Percentiles rank a stretch among this genome's conserved stretches.
Conservation (phyloP, 805 yeast species). For the Wickerhamiella alocasiicola region DNA sequence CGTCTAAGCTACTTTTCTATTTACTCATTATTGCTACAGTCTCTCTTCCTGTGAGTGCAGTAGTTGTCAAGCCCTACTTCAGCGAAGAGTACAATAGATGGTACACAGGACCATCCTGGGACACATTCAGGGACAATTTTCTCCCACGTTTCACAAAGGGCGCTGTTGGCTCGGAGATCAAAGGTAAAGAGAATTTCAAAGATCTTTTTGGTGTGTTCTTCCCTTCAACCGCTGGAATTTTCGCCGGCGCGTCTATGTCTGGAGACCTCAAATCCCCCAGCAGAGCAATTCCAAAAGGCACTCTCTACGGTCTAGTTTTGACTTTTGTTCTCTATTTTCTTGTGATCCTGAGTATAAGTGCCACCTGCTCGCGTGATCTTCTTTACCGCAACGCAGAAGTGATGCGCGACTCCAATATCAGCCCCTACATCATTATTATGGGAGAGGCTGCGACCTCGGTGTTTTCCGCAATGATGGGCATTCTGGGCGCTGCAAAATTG, state of each 20-base stretch:
- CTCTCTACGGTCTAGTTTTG: conserved; percentile 65
- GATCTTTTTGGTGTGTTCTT: conserved; percentile 89
- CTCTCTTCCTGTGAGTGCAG: conserved; percentile 67
- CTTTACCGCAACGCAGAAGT: conserved; percentile 71
- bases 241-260: conserved; percentile 98
- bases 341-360: conserved; percentile 75
- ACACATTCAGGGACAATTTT: conserved; percentile 51
- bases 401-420: conserved; percentile 65
- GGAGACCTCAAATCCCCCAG: conserved; percentile 85
- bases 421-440: conserved; percentile 52
- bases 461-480: conserved; percentile 88
- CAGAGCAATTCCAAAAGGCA: conserved; percentile 84
- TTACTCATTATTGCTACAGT: conserved; percentile 57
- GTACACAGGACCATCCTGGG: conserved; percentile 68
- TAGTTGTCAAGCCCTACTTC: conserved; percentile 50
- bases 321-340: conserved; percentile 65
- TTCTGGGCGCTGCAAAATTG: conserved; percentile 88
- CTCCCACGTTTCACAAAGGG: conserved; percentile 73
- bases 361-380: conserved; percentile 66
- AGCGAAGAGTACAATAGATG: conserved; percentile 21
- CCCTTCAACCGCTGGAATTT: conserved; percentile 97
- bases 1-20: conserved; percentile 64
- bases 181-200: conserved; percentile 58
- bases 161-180: conserved; percentile 76
- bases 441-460: conserved; percentile 91